Base-by-base conservation (phyloP, 805 yeast genomes). In the Jamesozyma jinghongensis region DNA sequence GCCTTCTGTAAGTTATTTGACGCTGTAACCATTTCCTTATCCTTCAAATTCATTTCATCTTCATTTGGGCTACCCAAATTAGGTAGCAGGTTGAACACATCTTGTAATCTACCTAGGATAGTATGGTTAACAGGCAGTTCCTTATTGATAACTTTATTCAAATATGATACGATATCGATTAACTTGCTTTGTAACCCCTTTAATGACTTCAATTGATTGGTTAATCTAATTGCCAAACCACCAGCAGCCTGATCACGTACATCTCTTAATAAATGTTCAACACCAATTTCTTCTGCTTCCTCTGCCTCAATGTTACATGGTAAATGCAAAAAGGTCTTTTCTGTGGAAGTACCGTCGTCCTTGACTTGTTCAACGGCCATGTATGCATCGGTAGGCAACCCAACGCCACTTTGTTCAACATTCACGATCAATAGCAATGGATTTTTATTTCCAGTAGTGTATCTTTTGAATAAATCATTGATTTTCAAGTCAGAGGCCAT, bases 271-370 rank as follows among this genome's bases (percentile, higher is more conserved):
- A 92, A 66, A 61, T 92, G 99, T 63, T 92, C 99, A 12, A 92
- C 99, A 47, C 98, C 99, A 51, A 92, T 92, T 65, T 92, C 99
- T 65, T 92, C 99, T 8, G 98, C 98, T 61, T 92, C 99, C 59
- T 92, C 98, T 3, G 99, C 99, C 59, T 85, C 90, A 48, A 94
- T 86, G 22, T 76, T 70, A 12, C 96, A 85, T 10, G 97, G 96
- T 25, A 90, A 78, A 63, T 92, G 98, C 36, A 85, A 76, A 66
- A 92, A 92, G 3, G 97, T 87, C 65, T 82, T 81, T 57, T 86
- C 95, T 7, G 95, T 84, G 4, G 88, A 77, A 1, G 95, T 77
- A 17, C 98, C 98, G 62, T 92, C 97, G 54, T 87, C 94, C 58
- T 87, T 88, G 43, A 92, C 85, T 66, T 92, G 97, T 59, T 92